Base-by-base conservation (phyloP, 257 asterid species). In the Solanum acaule region DNA sequence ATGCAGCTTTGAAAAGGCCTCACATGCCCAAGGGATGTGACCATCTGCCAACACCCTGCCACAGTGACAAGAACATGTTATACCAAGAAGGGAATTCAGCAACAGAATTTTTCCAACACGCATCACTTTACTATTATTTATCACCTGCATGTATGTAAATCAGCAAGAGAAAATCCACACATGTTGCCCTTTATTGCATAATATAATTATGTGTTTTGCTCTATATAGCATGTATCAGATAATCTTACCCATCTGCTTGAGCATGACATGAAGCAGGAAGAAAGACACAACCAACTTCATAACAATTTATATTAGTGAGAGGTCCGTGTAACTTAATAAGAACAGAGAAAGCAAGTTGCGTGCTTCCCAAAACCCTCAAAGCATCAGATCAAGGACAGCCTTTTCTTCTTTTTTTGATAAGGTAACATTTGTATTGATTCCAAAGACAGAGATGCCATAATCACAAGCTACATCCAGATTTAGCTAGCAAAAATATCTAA, bases 21-120 rank as follows among this genome's bases (percentile, higher is more conserved):
- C 99, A 25, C 99, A 97, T 16, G 99, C 98, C 99, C 99, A 97
- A 31, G 98, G 94, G 89, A 95, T 91, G 89, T 97, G 99, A 86
- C 98, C 99, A 89, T 97, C 99, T 63, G 99, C 99, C 92, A 95
- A 91, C 86, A 96, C 99, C 92, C 99, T 95, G 96, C 92, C 86
- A 87, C 40, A 38, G 42, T 38, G 42, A 38, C 42, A 38, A 38
- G 42, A 38, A 38, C 33, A 44, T 16, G 42, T 46, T 5, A 81
- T 81, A 46, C 85, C 68, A 81, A 18, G 68, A 46, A 81, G 68
- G 68, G 38, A 78, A 81, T 81, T 78, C 40, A 46, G 68, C 11
- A 81, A 44, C 67, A 10, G 12, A 46, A 46, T 40, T 81, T 27
- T 46, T 46, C 85, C 27, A 81, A 46, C 85, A 81, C 6, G 40